Percentiles rank a stretch among this genome's conserved stretches.
Evolutionary conservation across 2,329 filamentous ascomycete species (phyloP).

Genomic region (Hypoxylon sp.): DNA sequence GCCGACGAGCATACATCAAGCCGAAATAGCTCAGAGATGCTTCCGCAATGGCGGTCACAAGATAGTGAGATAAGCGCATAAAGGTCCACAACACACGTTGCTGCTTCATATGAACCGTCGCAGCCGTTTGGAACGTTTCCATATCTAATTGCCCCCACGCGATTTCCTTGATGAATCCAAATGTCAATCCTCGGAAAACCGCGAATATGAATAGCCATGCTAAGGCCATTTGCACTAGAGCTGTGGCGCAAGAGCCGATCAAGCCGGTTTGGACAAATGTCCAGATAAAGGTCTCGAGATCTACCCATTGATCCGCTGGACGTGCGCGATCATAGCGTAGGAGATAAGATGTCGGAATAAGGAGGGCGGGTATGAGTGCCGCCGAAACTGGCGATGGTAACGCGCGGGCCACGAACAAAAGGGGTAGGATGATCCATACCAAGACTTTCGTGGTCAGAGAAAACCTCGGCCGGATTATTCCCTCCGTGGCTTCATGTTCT

Average conservation of each 20-base stretch:
- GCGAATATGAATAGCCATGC: background rate
- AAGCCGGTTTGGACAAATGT: conserved; percentile 41
- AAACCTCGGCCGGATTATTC: conserved; percentile 6
- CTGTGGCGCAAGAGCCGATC: conserved; percentile 30
- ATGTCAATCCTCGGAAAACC: background rate
- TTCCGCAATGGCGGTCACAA: conserved; percentile 39
- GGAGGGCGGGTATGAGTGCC: conserved; percentile 1
- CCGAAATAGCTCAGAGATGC: conserved; percentile 43
- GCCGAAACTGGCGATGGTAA: conserved; percentile 25
- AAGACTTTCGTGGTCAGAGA: conserved; percentile 18
- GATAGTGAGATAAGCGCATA: conserved; percentile 34
- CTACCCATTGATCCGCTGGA: conserved; percentile 11
- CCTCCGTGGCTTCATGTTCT: background rate
- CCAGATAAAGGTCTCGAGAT: conserved; percentile 40
- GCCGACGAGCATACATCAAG: conserved; percentile 34
- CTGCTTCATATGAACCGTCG: background rate
- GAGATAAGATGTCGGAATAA: conserved; percentile 23
- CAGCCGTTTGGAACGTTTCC: background rate
- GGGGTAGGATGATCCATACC: conserved; percentile 19
- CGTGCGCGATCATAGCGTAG: conserved; percentile 25
- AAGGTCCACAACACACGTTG: conserved; percentile 33
- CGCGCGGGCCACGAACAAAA: conserved; percentile 9
- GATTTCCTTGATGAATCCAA: background rate
- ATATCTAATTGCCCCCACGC: background rate
- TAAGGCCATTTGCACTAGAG: conserved; percentile 30